Percentiles rank a stretch among this genome's conserved stretches.
Evolutionary conservation across 805 yeast species (phyloP).

Genomic region (Kazachstania taianensis): DNA sequence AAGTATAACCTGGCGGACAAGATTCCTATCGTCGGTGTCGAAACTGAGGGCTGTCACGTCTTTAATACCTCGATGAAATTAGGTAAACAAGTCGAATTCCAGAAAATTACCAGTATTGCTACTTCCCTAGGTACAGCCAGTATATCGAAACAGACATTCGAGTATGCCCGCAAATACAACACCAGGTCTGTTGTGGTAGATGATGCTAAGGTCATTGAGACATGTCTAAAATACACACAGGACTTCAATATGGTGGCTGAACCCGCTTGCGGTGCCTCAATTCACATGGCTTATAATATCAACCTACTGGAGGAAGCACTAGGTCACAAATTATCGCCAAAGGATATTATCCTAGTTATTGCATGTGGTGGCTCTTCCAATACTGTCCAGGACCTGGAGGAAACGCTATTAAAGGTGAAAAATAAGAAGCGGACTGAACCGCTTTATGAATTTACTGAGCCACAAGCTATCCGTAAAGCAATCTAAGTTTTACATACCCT

Average conservation of each 20-base stretch:
- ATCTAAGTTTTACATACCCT: no score
- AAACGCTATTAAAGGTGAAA: conserved; percentile 4
- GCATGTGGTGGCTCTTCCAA: conserved; percentile 49
- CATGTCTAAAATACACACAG: conserved; percentile 40
- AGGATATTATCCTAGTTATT: conserved; percentile 41
- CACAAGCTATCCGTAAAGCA: no score
- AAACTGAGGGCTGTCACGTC: conserved; percentile 55
- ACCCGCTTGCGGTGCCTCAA: conserved; percentile 68
- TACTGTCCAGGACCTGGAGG: conserved; percentile 24
- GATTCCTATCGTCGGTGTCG: conserved; percentile 40
- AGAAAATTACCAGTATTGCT: conserved; percentile 46
- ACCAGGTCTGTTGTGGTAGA: conserved; percentile 36
- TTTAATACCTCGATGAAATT: conserved; percentile 41
- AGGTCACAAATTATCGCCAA: conserved; percentile 15
- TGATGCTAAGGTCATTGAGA: conserved; percentile 47
- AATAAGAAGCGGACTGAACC: conserved; percentile 4
- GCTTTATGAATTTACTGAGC: no score
- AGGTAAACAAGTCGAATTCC: conserved; percentile 35
- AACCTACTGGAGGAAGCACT: conserved; percentile 11
- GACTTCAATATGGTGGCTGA: conserved; percentile 48
- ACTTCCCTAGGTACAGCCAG: conserved; percentile 53
- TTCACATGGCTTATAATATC: conserved; percentile 40
- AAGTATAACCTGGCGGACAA: conserved; percentile 28
- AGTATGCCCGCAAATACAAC: conserved; percentile 33
- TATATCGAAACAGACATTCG: conserved; percentile 42